phyloP scores from a whole-genome alignment of 805 yeast genomes.

The Metschnikowia shivogae region DNA sequence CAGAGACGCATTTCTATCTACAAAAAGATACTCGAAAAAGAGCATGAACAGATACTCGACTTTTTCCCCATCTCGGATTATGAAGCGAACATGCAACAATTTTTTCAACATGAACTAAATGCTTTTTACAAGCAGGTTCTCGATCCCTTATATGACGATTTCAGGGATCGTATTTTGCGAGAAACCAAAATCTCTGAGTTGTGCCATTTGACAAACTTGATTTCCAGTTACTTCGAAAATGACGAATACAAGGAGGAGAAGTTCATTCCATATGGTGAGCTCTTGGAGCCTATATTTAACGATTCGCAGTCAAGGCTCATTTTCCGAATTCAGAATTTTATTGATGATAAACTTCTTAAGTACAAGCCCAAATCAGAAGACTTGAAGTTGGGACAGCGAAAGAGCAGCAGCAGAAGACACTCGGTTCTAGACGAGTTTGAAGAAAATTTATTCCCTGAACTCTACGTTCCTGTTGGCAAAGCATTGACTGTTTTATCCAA shows the following conservation, averaged over 20 bases:
- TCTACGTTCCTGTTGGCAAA: constrained; percentile 69
- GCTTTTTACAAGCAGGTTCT: constrained; percentile 60
- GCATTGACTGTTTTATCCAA: constrained; percentile 68
- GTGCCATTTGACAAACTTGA: constrained; percentile 69
- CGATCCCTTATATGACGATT: constrained; percentile 72
- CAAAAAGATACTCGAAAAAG: constrained; percentile 57
- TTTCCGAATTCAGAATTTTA: constrained; percentile 69
- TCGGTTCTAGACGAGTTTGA: constrained; percentile 27
- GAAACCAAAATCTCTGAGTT: constrained; percentile 65
- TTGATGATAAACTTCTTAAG: constrained; percentile 62
- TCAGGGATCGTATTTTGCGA: constrained; percentile 63
- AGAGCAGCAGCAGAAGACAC: constrained; percentile 8
- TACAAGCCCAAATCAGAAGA: constrained; percentile 69
- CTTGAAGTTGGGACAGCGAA: constrained; percentile 50
- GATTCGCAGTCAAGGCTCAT: constrained; percentile 79
- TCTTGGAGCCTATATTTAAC: constrained; percentile 67
- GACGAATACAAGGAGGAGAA: constrained; percentile 39
- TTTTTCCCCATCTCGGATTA: constrained; percentile 37
- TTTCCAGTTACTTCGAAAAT: constrained; percentile 65
- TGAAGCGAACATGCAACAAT: constrained; percentile 11
- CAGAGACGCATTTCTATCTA: constrained; percentile 61
- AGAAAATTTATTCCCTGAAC: constrained; percentile 38
- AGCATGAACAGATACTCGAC: constrained; percentile 51
- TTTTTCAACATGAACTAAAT: constrained; percentile 34
- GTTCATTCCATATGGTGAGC: constrained; percentile 38